Conservation (phyloP, 176 grass and related monocot genomes). For the Carex myosuroides region DNA sequence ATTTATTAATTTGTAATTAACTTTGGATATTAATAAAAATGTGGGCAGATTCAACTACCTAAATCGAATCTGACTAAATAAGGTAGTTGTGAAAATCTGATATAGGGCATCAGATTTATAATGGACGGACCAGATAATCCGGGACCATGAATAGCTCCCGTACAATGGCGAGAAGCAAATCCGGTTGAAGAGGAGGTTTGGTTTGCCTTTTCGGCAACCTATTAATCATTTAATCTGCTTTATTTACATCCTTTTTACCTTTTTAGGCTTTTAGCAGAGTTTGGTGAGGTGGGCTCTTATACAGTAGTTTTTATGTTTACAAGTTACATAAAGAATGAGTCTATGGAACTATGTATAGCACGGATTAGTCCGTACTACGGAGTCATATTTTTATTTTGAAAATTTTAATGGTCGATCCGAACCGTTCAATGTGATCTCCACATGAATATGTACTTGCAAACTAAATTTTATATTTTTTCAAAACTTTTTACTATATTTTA, state of each 20-base stretch:
- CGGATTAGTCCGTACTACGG: too few relatives aligned
- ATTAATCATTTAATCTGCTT: slow-evolving; percentile 14
- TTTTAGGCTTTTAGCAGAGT: neutral
- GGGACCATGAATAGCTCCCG: neutral
- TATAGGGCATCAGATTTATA: neutral
- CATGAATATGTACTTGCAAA: too few relatives aligned
- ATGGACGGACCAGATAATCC: neutral
- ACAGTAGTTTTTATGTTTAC: too few relatives aligned
- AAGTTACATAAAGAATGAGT: too few relatives aligned
- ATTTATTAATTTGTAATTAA: too few relatives aligned
- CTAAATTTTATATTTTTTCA: too few relatives aligned
- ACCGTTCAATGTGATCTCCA: too few relatives aligned
- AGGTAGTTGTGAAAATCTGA: neutral
- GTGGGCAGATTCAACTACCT: neutral
- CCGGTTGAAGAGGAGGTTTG: neutral
- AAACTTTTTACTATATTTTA: too few relatives aligned
- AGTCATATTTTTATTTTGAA: rapidly evolving
- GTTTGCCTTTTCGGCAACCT: slow-evolving; percentile 21
- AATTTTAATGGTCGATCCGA: too few relatives aligned
- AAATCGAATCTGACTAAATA: neutral
- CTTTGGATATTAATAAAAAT: too few relatives aligned
- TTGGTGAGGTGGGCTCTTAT: neutral
- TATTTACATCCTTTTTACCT: neutral
- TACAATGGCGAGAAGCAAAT: neutral
- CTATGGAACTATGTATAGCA: too few relatives aligned